These are phyloP conservation scores for Poterioochromonas sp. DNA, from an alignment of 352 stramenopile genomes.

Conservation along the genomic window DNA sequence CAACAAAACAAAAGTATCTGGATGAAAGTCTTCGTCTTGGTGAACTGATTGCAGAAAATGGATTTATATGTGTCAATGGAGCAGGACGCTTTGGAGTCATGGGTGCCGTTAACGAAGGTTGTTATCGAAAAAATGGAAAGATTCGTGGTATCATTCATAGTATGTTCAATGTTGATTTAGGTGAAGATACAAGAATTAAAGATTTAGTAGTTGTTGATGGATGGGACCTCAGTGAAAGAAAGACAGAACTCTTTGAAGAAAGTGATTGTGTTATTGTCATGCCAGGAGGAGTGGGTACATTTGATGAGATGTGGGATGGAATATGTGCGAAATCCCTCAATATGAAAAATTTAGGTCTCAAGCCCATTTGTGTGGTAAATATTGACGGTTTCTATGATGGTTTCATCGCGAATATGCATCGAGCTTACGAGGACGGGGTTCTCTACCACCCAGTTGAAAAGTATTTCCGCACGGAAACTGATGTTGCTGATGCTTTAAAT, in stretches of 20 bases:
- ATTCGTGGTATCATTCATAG: not conserved
- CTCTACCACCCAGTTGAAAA: constrained; percentile 29
- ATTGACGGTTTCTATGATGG: constrained; percentile 36
- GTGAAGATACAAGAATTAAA: not conserved
- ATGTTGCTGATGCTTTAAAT: constrained; percentile 24
- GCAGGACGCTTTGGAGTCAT: constrained; percentile 27
- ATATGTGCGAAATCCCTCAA: not conserved
- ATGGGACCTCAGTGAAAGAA: constrained; percentile 27
- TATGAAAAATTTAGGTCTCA: constrained; percentile 26
- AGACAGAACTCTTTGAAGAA: constrained; percentile 27
- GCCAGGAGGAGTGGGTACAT: constrained; percentile 33
- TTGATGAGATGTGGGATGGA: constrained; percentile 35
- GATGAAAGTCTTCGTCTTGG: constrained; percentile 18
- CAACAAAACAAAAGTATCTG: not conserved
- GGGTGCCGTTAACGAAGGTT: constrained; percentile 31
- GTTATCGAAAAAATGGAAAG: not conserved
- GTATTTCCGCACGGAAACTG: constrained; percentile 32
- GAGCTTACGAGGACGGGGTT: constrained; percentile 26
- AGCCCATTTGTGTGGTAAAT: constrained; percentile 34
- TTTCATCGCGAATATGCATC: constrained; percentile 28
- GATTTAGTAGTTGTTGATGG: not conserved
- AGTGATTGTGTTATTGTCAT: constrained; percentile 32
- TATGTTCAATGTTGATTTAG: not conserved
- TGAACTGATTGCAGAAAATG: constrained; percentile 4
- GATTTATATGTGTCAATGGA: constrained; percentile 34